phyloP scores from a whole-genome alignment of 495 filamentous ascomycete genomes.

The Penicillium samsonianum region DNA sequence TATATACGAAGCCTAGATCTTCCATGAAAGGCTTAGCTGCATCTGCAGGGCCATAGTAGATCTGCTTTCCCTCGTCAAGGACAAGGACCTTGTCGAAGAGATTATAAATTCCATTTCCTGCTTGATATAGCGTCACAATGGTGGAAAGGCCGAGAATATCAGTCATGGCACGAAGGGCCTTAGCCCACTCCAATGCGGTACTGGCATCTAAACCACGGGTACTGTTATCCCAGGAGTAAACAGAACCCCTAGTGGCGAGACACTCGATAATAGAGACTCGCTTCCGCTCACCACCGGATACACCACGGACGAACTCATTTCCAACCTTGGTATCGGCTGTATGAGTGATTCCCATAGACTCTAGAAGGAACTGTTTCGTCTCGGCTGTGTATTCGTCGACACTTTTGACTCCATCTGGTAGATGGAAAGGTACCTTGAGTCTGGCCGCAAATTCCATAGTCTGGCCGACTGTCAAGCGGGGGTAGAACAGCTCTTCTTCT shows the following conservation, averaged over 20 bases:
- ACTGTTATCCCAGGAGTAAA: conserved; percentile 63
- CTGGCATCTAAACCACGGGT: conserved; percentile 63
- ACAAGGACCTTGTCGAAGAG: conserved; percentile 68
- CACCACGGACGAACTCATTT: conserved; percentile 75
- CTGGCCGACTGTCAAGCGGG: conserved; percentile 66
- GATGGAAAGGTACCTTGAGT: conserved; percentile 36
- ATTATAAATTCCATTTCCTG: conserved; percentile 62
- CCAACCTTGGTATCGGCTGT: conserved; percentile 78
- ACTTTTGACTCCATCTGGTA: conserved; percentile 39
- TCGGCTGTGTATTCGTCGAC: conserved; percentile 49
- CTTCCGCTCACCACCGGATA: conserved; percentile 81
- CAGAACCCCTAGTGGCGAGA: conserved; percentile 56
- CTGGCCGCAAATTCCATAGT: conserved; percentile 67
- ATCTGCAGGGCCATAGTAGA: conserved; percentile 60
- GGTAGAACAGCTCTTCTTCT: conserved; percentile 73
- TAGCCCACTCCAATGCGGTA: conserved; percentile 57
- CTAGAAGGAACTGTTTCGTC: conserved; percentile 67
- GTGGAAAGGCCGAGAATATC: conserved; percentile 47
- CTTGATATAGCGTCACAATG: conserved; percentile 60
- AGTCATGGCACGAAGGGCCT: conserved; percentile 48
- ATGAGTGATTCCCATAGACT: conserved; percentile 73
- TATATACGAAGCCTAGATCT: conserved; percentile 62
- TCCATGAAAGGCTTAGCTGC: conserved; percentile 66
- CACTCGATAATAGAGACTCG: conserved; percentile 69
- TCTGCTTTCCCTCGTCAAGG: conserved; percentile 61